A percentile compares a stretch with the other conserved stretches of the same genome.
phyloP scores from a whole-genome alignment of 2,329 filamentous ascomycete genomes.

The Chaetomium globosum region DNA sequence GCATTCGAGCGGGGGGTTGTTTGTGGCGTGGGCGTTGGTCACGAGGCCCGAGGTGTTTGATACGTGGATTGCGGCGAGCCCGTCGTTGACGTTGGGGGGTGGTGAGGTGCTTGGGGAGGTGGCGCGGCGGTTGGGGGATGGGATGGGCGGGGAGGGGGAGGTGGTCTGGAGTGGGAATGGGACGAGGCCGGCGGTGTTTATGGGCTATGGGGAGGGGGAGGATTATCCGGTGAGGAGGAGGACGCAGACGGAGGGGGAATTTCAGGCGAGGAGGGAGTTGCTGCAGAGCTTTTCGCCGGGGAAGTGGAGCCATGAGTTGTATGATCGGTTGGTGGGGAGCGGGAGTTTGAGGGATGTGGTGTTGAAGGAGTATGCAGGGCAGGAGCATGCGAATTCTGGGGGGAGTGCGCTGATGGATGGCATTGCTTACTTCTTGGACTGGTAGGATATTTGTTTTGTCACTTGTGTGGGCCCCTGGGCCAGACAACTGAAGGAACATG shows the following conservation, averaged over 20 bases:
- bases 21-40: slow-evolving; percentile 35
- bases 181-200: neutral
- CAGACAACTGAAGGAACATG: no score
- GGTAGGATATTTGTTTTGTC: slow-evolving; percentile 21
- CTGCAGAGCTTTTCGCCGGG: slow-evolving; percentile 28
- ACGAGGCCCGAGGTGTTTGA: slow-evolving; percentile 36
- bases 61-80: slow-evolving; percentile 36
- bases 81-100: slow-evolving; percentile 33
- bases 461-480: neutral
- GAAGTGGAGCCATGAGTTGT: slow-evolving; percentile 34
- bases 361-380: slow-evolving; percentile 36
- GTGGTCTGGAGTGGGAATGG: neutral
- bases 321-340: slow-evolving; percentile 28
- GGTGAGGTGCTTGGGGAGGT: slow-evolving; percentile 32
- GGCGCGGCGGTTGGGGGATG: slow-evolving; percentile 25
- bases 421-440: slow-evolving; percentile 37
- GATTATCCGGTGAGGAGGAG: slow-evolving; percentile 31
- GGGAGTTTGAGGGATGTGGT: slow-evolving; percentile 32
- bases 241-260: slow-evolving; percentile 35
- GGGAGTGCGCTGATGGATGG: slow-evolving; percentile 36
- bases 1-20: slow-evolving; percentile 37
- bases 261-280: slow-evolving; percentile 26
- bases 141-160: slow-evolving; percentile 3
- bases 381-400: slow-evolving; percentile 35
- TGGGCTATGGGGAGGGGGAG: neutral